Conservation (phyloP, 345 rosid genomes). For the Aurinia saxatilis region DNA sequence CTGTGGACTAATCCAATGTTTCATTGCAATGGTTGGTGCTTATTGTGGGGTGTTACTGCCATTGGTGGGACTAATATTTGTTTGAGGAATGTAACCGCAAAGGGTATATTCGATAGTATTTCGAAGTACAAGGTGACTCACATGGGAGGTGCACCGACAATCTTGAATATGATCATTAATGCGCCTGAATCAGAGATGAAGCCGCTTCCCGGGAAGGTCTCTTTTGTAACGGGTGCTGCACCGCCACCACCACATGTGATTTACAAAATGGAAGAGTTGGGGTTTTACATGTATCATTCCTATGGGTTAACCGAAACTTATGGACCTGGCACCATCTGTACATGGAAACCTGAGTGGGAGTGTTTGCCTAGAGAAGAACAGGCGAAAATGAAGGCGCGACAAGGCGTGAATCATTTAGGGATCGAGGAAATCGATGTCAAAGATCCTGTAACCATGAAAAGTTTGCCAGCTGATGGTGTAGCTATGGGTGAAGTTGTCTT, state of each 20-base stretch:
- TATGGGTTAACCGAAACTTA: constrained; percentile 79
- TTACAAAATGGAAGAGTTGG: constrained; percentile 54
- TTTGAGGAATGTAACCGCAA: constrained; percentile 48
- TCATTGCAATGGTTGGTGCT: constrained; percentile 96
- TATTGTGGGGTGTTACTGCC: constrained; percentile 75
- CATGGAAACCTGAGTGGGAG: constrained; percentile 77
- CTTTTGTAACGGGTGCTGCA: constrained; percentile 58
- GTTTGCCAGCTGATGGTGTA: constrained; percentile 56
- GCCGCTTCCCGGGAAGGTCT: constrained; percentile 44
- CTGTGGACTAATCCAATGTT: constrained; percentile 93
- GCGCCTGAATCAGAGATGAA: constrained; percentile 35
- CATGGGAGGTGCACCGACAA: constrained; percentile 81
- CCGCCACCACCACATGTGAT: constrained; percentile 62
- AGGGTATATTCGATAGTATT: constrained; percentile 49
- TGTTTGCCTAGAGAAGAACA: constrained; percentile 38
- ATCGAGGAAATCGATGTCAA: constrained; percentile 55
- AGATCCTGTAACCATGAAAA: constrained; percentile 52
- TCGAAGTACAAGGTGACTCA: constrained; percentile 56
- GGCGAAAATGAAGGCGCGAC: constrained; percentile 57
- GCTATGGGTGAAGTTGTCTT: constrained; percentile 69
- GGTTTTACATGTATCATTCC: constrained; percentile 48
- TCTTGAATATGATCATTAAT: constrained; percentile 58
- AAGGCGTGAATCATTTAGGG: constrained; percentile 58
- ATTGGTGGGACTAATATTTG: constrained; percentile 79
- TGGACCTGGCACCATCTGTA: constrained; percentile 65